A percentile compares a stretch with the other conserved stretches of the same genome.
Evolutionary conservation across 345 rosid species (phyloP).

Genomic region (Aurinia saxatilis): DNA sequence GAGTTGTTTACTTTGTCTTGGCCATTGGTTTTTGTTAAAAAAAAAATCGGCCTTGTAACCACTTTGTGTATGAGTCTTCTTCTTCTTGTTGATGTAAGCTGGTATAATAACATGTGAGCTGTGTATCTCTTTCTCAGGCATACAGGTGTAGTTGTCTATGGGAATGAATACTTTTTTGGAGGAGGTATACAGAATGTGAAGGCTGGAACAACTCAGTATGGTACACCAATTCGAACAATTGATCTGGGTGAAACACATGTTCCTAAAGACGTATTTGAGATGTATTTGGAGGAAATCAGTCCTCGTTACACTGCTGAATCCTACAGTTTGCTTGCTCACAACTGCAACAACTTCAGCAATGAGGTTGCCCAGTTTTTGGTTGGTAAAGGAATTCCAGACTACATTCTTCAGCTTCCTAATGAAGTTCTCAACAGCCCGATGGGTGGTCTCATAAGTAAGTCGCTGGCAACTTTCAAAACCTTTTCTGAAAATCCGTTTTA

Average conservation of each 20-base stretch:
- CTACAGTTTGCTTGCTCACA: conserved; percentile 74
- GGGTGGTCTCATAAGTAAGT: conserved; percentile 86
- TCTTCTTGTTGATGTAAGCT: background rate
- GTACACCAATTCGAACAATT: conserved; percentile 55
- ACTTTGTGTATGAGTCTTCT: background rate
- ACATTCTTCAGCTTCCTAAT: conserved; percentile 77
- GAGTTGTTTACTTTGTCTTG: no score
- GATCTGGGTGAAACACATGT: conserved; percentile 81
- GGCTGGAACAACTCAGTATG: conserved; percentile 73
- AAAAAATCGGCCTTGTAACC: background rate
- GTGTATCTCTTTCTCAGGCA: conserved; percentile 47
- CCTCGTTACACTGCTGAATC: conserved; percentile 84
- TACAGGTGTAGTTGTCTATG: conserved; percentile 82
- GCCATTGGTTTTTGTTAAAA: no score
- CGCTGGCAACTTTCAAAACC: background rate
- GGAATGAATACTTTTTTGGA: conserved; percentile 78
- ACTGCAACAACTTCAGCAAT: conserved; percentile 89
- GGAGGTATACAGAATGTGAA: conserved; percentile 74
- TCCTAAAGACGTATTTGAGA: conserved; percentile 83
- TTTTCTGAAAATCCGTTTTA: background rate
- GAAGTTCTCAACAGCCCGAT: conserved; percentile 91
- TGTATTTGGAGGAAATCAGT: conserved; percentile 74
- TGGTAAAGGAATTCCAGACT: conserved; percentile 70
- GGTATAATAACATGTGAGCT: background rate
- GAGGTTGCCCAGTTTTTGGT: conserved; percentile 93